Percentiles rank a stretch among this genome's conserved stretches.
Evolutionary conservation across 2,329 filamentous ascomycete genomes (phyloP).

Genomic region (Dothideomycetes sp.): DNA sequence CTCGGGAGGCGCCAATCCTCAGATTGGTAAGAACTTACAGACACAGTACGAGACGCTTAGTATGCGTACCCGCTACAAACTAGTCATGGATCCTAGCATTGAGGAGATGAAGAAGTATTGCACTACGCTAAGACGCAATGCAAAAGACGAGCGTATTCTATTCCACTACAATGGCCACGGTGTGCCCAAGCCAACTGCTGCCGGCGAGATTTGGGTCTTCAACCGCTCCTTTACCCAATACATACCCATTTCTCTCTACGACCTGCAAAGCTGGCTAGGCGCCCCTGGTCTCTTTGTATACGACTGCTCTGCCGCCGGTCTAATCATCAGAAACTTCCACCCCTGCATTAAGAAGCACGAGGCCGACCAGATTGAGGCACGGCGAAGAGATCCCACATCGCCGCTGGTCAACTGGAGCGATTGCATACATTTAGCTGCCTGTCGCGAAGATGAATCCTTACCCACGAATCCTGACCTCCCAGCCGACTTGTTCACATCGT

Average conservation of each 20-base stretch:
- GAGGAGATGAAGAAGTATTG: slow-evolving; percentile 98
- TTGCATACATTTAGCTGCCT: slow-evolving; percentile 88
- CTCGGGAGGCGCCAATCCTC: slow-evolving; percentile 49
- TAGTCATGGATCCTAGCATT: slow-evolving; percentile 90
- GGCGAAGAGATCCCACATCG: slow-evolving; percentile 57
- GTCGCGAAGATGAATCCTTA: slow-evolving; percentile 79
- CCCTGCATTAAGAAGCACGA: slow-evolving; percentile 93
- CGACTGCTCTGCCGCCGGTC: slow-evolving; percentile 93
- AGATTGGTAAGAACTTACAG: slow-evolving; percentile 93
- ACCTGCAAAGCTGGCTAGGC: slow-evolving; percentile 90
- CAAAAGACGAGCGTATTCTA: slow-evolving; percentile 91
- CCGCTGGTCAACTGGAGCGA: slow-evolving; percentile 59
- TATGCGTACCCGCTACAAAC: slow-evolving; percentile 92
- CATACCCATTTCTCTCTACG: slow-evolving; percentile 90
- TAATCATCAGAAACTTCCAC: slow-evolving; percentile 91
- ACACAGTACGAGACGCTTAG: slow-evolving; percentile 93
- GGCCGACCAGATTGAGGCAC: slow-evolving; percentile 70
- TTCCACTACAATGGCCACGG: slow-evolving; percentile 99
- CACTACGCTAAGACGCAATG: slow-evolving; percentile 77
- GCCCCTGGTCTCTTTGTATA: slow-evolving; percentile 95
- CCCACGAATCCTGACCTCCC: slow-evolving; percentile 90
- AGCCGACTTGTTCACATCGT: slow-evolving; percentile 91
- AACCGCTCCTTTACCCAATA: slow-evolving; percentile 99
- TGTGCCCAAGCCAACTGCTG: slow-evolving; percentile 88
- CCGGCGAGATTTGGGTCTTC: slow-evolving; percentile 98